A percentile compares a stretch with the other conserved stretches of the same genome.
phyloP scores from a whole-genome alignment of 108 stramenopile genomes.

The Aurantiochytrium sp. region DNA sequence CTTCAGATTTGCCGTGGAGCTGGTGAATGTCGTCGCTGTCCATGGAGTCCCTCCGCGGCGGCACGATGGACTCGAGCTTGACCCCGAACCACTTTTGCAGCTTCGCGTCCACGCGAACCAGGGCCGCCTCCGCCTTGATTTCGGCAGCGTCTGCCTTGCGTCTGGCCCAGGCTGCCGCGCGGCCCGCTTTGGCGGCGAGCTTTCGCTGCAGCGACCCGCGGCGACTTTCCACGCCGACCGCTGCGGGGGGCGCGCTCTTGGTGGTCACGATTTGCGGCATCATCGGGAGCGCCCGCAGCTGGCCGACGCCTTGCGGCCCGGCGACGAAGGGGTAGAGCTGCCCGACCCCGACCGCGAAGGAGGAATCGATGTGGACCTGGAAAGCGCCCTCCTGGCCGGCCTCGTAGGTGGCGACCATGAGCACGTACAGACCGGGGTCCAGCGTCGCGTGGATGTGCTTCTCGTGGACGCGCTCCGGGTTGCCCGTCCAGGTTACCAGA shows the following conservation, averaged over 20 bases:
- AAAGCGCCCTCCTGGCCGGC: not conserved
- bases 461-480: not conserved
- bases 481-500: not conserved
- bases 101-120: not conserved
- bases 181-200: not conserved
- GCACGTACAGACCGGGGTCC: not conserved
- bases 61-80: not conserved
- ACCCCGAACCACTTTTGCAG: not conserved
- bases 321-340: not conserved
- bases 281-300: not conserved
- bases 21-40: not conserved
- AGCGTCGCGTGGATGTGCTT: conserved; percentile 7
- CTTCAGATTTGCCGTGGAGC: not conserved
- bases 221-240: not conserved
- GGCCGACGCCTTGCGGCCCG: too few relatives aligned
- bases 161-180: not conserved
- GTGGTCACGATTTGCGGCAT: not conserved
- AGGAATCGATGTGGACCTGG: not conserved
- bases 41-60: not conserved
- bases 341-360: not conserved
- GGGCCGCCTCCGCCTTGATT: not conserved
- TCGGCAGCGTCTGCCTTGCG: not conserved
- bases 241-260: not conserved
- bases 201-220: not conserved
- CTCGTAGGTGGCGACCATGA: not conserved